These are phyloP conservation scores for Takashimella koratensis DNA, from an alignment of 1,284 basidiomycete species.

Conservation along the genomic window DNA sequence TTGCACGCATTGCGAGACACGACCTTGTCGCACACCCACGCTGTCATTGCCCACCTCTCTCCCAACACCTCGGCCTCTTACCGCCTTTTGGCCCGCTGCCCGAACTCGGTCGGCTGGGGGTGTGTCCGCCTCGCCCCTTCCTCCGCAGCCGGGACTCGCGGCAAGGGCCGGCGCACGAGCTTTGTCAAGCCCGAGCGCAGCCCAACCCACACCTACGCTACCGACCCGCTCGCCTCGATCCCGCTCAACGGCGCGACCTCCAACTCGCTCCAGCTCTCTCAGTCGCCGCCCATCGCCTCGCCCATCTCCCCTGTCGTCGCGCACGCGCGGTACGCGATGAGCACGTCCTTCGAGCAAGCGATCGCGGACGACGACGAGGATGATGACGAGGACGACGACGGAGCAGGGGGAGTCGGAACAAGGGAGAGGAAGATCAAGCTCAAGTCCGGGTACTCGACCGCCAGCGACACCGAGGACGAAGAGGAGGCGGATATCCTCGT, in stretches of 20 bases:
- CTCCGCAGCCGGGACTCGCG: slow-evolving; percentile 8
- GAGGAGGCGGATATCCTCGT: slow-evolving; percentile 38
- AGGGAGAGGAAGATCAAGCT: slow-evolving; percentile 11
- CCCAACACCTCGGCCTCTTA: slow-evolving; percentile 36
- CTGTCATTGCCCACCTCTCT: slow-evolving; percentile 38
- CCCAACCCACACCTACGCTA: neutral
- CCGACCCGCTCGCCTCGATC: neutral
- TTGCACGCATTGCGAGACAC: slow-evolving; percentile 47
- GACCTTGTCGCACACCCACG: slow-evolving; percentile 44
- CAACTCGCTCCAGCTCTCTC: neutral
- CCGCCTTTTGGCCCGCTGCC: slow-evolving; percentile 40
- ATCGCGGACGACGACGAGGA: slow-evolving; percentile 22
- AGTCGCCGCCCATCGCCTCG: neutral
- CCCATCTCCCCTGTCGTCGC: neutral
- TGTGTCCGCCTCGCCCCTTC: slow-evolving; percentile 42
- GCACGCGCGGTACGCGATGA: neutral
- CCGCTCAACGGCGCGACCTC: too few relatives aligned
- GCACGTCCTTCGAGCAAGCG: slow-evolving; percentile 13
- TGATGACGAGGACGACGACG: slow-evolving; percentile 12
- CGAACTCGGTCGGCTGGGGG: slow-evolving; percentile 34
- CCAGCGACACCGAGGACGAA: slow-evolving; percentile 36
- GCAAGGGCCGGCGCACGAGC: slow-evolving; percentile 23
- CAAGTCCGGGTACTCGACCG: slow-evolving; percentile 21
- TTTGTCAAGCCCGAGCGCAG: slow-evolving; percentile 21
- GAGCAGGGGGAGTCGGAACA: neutral